phyloP scores from a whole-genome alignment of 176 grass and related monocot genomes.

The Rhynchospora pubera region DNA sequence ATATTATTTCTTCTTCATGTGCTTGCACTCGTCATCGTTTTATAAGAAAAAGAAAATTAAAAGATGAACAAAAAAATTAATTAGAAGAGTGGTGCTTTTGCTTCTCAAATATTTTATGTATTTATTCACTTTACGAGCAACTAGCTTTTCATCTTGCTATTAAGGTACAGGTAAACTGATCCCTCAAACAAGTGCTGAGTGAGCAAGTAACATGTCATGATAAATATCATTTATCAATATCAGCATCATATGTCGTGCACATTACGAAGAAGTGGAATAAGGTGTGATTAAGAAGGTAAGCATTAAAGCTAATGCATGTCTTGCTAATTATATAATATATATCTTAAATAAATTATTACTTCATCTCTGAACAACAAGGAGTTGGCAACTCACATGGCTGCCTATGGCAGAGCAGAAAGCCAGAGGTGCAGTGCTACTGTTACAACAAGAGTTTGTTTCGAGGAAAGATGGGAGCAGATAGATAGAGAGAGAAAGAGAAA shows the following conservation, averaged over 20 bases:
- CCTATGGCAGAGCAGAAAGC: background rate
- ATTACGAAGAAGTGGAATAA: conserved; percentile 11
- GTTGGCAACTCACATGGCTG: conserved; percentile 19
- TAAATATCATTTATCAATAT: conserved; percentile 1
- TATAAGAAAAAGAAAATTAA: background rate
- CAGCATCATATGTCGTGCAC: background rate
- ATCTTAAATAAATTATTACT: background rate
- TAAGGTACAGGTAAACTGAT: conserved; percentile 11
- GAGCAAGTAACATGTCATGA: conserved; percentile 12
- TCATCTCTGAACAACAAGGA: background rate
- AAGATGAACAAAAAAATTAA: background rate
- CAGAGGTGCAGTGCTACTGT: background rate
- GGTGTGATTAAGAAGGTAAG: conserved; percentile 1
- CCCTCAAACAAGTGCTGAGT: background rate
- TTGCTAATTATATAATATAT: too few species aligned
- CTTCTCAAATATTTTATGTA: background rate
- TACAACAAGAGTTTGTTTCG: background rate
- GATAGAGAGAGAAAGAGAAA: background rate
- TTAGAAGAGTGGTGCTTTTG: background rate
- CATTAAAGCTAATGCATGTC: conserved; percentile 8
- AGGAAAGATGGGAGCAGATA: background rate
- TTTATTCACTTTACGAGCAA: background rate
- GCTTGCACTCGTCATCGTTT: background rate
- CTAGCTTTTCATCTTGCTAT: background rate
- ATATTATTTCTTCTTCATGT: background rate